Evolutionary conservation across 2,329 filamentous ascomycete genomes (phyloP).

Genomic region (Cordyceps tenuipes): DNA sequence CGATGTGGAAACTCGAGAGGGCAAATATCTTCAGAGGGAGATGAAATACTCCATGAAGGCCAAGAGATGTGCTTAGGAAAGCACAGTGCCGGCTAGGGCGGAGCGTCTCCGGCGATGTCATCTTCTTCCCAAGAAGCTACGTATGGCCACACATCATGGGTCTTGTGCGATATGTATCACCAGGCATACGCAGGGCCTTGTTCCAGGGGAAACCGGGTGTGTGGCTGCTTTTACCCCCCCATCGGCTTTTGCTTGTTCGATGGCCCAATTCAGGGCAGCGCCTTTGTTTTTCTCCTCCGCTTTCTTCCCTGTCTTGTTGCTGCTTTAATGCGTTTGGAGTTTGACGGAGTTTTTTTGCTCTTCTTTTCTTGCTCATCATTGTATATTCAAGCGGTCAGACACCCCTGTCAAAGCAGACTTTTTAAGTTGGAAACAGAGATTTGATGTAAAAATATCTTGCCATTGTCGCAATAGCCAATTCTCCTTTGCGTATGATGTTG

Average conservation of each 20-base stretch:
- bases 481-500: no score
- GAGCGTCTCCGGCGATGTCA: no score
- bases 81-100: no score
- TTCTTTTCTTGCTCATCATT: neutral
- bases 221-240: neutral
- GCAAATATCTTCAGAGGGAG: neutral
- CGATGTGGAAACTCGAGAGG: neutral
- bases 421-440: neutral
- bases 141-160: no score
- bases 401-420: neutral
- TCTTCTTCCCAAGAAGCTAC: no score
- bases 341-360: neutral
- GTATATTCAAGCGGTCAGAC: constrained; percentile 1
- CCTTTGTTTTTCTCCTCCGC: neutral
- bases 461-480: neutral
- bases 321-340: neutral
- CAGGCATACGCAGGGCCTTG: no score
- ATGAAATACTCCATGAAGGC: neutral
- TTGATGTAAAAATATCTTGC: neutral
- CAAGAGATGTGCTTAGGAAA: no score
- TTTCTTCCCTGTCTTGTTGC: neutral
- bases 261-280: neutral
- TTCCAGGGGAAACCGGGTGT: no score
- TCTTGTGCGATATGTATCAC: no score
- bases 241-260: neutral